Base-by-base conservation (phyloP, 345 rosid genomes). In the Hypericum androsaemum region DNA sequence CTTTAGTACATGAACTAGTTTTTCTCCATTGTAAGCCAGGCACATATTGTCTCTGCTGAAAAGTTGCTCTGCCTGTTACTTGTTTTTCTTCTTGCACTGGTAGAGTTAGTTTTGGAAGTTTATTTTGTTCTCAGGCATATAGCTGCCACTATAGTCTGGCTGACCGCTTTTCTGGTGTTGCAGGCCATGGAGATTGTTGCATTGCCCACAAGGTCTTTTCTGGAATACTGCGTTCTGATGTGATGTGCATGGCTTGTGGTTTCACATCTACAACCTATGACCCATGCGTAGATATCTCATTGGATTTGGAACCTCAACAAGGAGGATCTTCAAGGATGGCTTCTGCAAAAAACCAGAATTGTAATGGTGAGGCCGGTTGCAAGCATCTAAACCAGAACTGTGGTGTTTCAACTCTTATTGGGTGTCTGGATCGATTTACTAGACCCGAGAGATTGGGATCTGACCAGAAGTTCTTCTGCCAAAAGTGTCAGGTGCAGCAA, bases 181-280 rank as follows among this genome's bases (percentile, higher is more conserved):
- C 66, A 82, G 98, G 78, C 66, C 73, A 69, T 45, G 88, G 80
- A 59, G 94, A 86, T 60, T 90, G 96, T 53, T 90, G 98, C 51
- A 80, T 90, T 41, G 86, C 89, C 10, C 98, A 90, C 68, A 77
- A 75, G 63, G 92, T 79, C 36, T 90, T 90, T 68, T 90, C 98
- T 14, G 98, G 98, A 52, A 70, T 82, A 12, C 64, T 90, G 65
- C 76, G 95, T 74, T 90, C 98, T 35, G 96, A 90, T 77, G 92
- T 90, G 49, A 77, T 81, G 53, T 87, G 96, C 56, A 68, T 74
- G 77, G 69, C 82, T 2, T 90, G 98, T 41, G 98, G 98, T 55
- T 82, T 72, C 62, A 87, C 92, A 12, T 90, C 98, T 16, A 87
- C 96, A 10, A 90, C 88, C 9, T 82, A 76, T 52, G 98, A 90